Conservation (phyloP, 2,329 filamentous ascomycete genomes). For the Calonectria fujianensis region DNA sequence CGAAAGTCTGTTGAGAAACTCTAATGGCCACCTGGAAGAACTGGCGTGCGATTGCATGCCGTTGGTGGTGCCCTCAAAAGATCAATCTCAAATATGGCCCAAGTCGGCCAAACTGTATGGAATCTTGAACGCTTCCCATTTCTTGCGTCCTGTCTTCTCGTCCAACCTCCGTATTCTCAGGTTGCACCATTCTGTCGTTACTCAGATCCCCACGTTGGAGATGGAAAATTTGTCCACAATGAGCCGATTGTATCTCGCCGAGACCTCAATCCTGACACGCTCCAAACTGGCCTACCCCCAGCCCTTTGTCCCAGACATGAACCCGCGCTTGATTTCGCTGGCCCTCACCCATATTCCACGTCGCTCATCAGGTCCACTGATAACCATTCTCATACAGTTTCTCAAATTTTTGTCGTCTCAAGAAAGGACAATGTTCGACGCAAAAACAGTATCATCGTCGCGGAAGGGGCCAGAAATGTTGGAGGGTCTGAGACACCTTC, state of each 20-base stretch:
- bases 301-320: slow-evolving; percentile 72
- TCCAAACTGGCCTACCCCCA: slow-evolving; percentile 68
- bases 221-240: slow-evolving; percentile 61
- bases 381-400: slow-evolving; percentile 68
- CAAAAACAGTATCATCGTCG: slow-evolving; percentile 48
- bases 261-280: slow-evolving; percentile 66
- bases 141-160: slow-evolving; percentile 72
- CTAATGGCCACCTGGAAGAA: slow-evolving; percentile 69
- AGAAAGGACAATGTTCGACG: slow-evolving; percentile 66
- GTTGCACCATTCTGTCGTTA: slow-evolving; percentile 77
- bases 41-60: slow-evolving; percentile 70
- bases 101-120: slow-evolving; percentile 62
- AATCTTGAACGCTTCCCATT: slow-evolving; percentile 66
- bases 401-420: slow-evolving; percentile 68
- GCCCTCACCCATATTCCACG: slow-evolving; percentile 74
- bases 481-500: slow-evolving; percentile 71
- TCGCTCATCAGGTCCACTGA: slow-evolving; percentile 70
- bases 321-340: slow-evolving; percentile 72
- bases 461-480: slow-evolving; percentile 66
- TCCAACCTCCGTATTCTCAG: slow-evolving; percentile 72
- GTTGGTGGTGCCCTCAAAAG: slow-evolving; percentile 51
- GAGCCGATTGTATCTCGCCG: slow-evolving; percentile 64
- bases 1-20: slow-evolving; percentile 64
- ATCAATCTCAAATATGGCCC: slow-evolving; percentile 52
- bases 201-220: slow-evolving; percentile 69